Evolutionary conservation across 192 early-diverging fungal genomes (phyloP).

Genomic region (Coemansia sp.): DNA sequence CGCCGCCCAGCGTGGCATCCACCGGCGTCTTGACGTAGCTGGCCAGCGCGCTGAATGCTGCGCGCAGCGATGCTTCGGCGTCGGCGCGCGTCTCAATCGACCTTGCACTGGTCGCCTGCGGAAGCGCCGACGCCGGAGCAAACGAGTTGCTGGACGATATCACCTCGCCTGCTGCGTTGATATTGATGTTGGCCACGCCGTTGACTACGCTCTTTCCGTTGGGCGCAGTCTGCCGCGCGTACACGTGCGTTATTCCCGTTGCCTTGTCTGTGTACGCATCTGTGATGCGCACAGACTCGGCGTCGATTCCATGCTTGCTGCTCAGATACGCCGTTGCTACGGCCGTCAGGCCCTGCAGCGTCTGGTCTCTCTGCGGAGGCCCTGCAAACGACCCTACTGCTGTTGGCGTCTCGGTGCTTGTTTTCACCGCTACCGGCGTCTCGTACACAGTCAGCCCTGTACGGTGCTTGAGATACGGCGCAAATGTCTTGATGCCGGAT

Average conservation of each 20-base stretch:
- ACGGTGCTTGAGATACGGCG: slow-evolving; percentile 15
- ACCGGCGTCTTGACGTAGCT: slow-evolving; percentile 3
- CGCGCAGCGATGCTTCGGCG: neutral
- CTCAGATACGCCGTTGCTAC: slow-evolving; percentile 20
- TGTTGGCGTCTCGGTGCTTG: neutral
- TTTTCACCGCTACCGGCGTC: slow-evolving; percentile 11
- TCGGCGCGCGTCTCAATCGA: slow-evolving; percentile 3
- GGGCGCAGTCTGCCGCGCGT: slow-evolving; percentile 67
- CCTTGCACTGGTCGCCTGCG: neutral
- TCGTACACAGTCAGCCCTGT: slow-evolving; percentile 20
- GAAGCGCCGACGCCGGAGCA: slow-evolving; percentile 8
- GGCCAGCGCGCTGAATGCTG: neutral
- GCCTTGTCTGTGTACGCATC: slow-evolving; percentile 66
- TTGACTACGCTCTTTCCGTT: slow-evolving; percentile 77
- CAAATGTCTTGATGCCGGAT: slow-evolving; percentile 17
- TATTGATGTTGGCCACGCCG: slow-evolving; percentile 81
- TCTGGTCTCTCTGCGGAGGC: neutral
- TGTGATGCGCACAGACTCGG: slow-evolving; percentile 55
- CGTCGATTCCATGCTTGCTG: slow-evolving; percentile 1
- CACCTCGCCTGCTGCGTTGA: slow-evolving; percentile 62
- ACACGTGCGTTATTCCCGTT: slow-evolving; percentile 84
- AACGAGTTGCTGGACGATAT: slow-evolving; percentile 78
- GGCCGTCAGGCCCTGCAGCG: neutral
- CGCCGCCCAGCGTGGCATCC: neutral
- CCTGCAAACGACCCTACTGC: neutral